A percentile compares a stretch with the other conserved stretches of the same genome.
phyloP scores from a whole-genome alignment of 352 stramenopile species.

The Lagenidium sp. region DNA sequence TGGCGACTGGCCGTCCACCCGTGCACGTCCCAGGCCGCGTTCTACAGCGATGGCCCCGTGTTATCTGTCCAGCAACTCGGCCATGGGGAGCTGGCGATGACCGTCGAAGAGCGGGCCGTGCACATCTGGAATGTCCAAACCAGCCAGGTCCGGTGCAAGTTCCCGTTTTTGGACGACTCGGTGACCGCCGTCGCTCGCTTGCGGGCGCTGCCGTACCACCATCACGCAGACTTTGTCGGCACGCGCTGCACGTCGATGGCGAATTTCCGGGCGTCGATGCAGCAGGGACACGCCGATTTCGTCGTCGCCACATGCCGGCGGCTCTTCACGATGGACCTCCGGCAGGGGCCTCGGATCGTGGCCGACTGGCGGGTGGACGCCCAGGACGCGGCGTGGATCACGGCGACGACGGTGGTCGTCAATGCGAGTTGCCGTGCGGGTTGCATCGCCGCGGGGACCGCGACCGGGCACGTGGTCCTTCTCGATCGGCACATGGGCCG shows the following conservation, averaged over 20 bases:
- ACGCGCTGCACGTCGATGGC: too few relatives aligned
- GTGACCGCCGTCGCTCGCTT: constrained; percentile 30
- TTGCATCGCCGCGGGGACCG: constrained; percentile 32
- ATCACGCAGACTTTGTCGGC: constrained; percentile 6
- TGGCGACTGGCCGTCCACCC: constrained; percentile 58
- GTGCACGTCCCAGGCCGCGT: constrained; percentile 8
- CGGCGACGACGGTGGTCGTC: constrained; percentile 26
- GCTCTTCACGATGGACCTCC: constrained; percentile 38
- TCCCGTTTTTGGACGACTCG: constrained; percentile 45
- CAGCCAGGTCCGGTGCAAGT: constrained; percentile 39
- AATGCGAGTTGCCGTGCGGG: constrained; percentile 8
- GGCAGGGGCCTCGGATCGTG: constrained; percentile 32
- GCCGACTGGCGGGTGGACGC: constrained; percentile 53
- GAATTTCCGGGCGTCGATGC: too few relatives aligned
- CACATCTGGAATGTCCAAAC: constrained; percentile 65
- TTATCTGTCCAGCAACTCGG: constrained; percentile 15
- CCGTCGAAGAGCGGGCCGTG: constrained; percentile 29
- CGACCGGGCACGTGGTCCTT: constrained; percentile 30
- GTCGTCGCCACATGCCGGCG: constrained; percentile 37
- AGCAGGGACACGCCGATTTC: constrained; percentile 28
- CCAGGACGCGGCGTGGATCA: constrained; percentile 24
- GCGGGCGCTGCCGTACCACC: constrained; percentile 9
- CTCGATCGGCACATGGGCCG: constrained; percentile 46
- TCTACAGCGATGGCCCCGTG: constrained; percentile 20
- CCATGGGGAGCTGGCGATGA: constrained; percentile 23